These are phyloP conservation scores for Coniella lustricola DNA, from an alignment of 2,329 filamentous ascomycete species.

Conservation along the genomic window DNA sequence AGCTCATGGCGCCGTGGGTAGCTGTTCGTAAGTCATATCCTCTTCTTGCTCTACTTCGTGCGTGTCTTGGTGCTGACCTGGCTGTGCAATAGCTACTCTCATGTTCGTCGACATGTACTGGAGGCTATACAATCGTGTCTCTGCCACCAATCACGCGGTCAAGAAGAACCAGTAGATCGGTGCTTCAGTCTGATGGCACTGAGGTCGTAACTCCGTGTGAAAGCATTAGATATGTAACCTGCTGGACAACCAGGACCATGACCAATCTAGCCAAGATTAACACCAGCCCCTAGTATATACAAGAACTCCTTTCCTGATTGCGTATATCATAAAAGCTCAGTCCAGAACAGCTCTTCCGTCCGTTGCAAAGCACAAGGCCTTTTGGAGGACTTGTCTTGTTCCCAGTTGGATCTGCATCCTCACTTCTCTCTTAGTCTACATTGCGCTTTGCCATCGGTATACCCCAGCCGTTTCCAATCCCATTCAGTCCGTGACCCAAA, in stretches of 20 bases:
- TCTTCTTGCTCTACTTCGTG: not conserved
- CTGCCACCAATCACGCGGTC: slow-evolving; percentile 20
- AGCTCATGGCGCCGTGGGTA: slow-evolving; percentile 45
- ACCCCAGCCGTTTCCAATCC: slow-evolving; percentile 53
- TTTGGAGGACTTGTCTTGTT: no score
- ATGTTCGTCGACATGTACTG: slow-evolving; percentile 49
- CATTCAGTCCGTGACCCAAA: slow-evolving; percentile 43
- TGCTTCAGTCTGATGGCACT: not conserved
- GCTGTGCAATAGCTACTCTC: slow-evolving; percentile 33
- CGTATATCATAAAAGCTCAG: no score
- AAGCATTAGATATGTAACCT: no score
- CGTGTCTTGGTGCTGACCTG: not conserved
- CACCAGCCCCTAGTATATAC: slow-evolving; percentile 8
- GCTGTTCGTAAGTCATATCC: slow-evolving; percentile 41
- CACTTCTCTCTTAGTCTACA: not conserved
- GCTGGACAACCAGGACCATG: no score
- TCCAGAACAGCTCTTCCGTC: not conserved
- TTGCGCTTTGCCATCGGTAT: slow-evolving; percentile 40
- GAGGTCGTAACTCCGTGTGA: no score
- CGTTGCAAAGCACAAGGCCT: no score
- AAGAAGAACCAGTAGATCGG: slow-evolving; percentile 35
- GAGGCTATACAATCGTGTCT: slow-evolving; percentile 40
- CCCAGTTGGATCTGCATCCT: no score
- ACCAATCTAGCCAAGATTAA: no score
- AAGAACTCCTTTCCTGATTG: not conserved